Conservation (phyloP, 768 basidiomycete genomes). For the Suillus clintonianus region DNA sequence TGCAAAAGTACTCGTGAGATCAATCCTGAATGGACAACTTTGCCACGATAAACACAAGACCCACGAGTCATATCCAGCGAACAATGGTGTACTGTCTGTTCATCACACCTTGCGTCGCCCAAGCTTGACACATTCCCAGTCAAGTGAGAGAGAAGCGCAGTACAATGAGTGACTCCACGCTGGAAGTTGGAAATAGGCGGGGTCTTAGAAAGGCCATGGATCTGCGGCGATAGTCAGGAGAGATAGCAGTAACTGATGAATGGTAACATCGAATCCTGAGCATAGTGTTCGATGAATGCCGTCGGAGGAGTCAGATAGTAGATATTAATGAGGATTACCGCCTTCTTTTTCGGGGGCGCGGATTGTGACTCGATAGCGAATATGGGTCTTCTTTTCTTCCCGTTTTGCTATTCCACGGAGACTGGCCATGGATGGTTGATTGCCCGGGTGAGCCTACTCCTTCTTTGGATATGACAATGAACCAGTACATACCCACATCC, state of each 20-base stretch:
- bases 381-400: background rate
- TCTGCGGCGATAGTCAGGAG: background rate
- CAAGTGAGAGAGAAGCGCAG: background rate
- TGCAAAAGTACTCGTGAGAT: background rate
- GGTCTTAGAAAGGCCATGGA: background rate
- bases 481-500: background rate
- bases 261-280: background rate
- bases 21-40: background rate
- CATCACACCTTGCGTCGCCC: background rate
- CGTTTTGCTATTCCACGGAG: background rate
- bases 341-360: background rate
- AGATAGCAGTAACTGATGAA: background rate
- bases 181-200: background rate
- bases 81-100: background rate
- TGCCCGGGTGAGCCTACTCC: no score
- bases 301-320: background rate
- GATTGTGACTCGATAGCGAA: background rate
- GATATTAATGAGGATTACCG: background rate
- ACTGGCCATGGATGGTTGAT: background rate
- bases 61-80: slow-evolving; percentile 3
- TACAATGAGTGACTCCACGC: background rate
- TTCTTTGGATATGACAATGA: background rate
- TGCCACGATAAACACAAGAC: background rate
- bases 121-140: background rate
- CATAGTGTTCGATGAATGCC: background rate